phyloP scores from a whole-genome alignment of 257 asterid species.

The Solanum megistacrolobum region DNA sequence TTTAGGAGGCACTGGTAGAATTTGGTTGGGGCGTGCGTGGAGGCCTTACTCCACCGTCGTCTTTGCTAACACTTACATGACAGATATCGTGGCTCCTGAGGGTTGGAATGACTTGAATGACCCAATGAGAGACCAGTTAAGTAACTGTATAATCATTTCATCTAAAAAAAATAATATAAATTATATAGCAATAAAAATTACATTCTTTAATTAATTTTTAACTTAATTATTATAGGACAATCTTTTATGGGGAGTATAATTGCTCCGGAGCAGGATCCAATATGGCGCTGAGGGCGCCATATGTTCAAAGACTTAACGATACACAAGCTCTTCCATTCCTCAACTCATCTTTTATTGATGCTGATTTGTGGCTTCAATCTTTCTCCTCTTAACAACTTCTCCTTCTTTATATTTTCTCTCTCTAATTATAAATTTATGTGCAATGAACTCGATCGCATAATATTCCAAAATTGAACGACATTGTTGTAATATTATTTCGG shows the following conservation, averaged over 20 bases:
- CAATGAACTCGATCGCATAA: too few relatives aligned
- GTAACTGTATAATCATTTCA: not conserved
- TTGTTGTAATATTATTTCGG: not conserved
- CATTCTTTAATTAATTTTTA: too few relatives aligned
- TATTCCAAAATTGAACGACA: not conserved
- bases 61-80: slow-evolving; percentile 56
- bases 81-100: slow-evolving; percentile 73
- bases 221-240: slow-evolving; percentile 20
- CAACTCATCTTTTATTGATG: slow-evolving; percentile 55
- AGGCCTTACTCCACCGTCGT: slow-evolving; percentile 81
- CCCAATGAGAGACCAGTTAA: slow-evolving; percentile 68
- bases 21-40: slow-evolving; percentile 96
- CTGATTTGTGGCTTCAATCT: slow-evolving; percentile 57
- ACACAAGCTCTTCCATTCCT: slow-evolving; percentile 59
- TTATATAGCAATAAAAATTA: not conserved
- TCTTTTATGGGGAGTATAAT: slow-evolving; percentile 84
- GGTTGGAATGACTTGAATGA: slow-evolving; percentile 98
- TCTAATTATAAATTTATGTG: not conserved
- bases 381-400: not conserved
- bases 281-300: slow-evolving; percentile 40
- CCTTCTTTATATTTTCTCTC: not conserved
- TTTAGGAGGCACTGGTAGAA: slow-evolving; percentile 79
- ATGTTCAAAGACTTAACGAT: slow-evolving; percentile 59
- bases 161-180: not conserved
- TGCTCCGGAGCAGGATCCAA: slow-evolving; percentile 71